These are phyloP conservation scores for Colletotrichum sidae DNA, from an alignment of 2,329 filamentous ascomycete species.

Conservation along the genomic window DNA sequence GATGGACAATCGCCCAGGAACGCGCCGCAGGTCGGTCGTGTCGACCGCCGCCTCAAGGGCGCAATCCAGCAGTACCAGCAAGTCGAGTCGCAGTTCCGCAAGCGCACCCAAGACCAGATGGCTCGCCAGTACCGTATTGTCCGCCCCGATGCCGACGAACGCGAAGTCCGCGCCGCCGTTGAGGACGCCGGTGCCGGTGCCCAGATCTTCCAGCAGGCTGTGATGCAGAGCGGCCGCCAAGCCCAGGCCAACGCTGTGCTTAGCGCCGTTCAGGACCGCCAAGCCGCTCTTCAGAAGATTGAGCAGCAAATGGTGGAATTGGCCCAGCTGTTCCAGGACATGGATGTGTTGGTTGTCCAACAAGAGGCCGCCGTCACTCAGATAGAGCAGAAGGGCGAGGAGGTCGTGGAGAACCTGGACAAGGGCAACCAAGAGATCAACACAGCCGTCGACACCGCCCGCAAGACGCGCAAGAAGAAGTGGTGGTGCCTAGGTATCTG, in stretches of 20 bases:
- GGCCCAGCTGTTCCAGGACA: constrained; percentile 87
- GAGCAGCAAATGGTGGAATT: constrained; percentile 91
- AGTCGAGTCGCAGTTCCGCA: constrained; percentile 83
- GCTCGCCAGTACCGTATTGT: constrained; percentile 92
- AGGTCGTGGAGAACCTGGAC: constrained; percentile 85
- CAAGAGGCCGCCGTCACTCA: constrained; percentile 84
- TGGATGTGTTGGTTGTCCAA: constrained; percentile 86
- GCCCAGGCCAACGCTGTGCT: constrained; percentile 85
- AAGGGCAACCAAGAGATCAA: constrained; percentile 88
- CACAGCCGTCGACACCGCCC: constrained; percentile 84
- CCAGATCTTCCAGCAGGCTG: constrained; percentile 89
- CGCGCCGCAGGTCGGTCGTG: constrained; percentile 81
- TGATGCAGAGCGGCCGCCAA: constrained; percentile 83
- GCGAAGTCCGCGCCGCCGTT: constrained; percentile 82
- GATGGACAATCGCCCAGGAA: constrained; percentile 81
- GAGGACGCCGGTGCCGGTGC: constrained; percentile 74
- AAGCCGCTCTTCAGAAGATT: constrained; percentile 91
- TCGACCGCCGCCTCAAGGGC: constrained; percentile 82
- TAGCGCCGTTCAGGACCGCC: constrained; percentile 83
- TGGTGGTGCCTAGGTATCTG: constrained; percentile 91
- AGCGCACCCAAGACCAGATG: constrained; percentile 84
- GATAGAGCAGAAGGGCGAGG: constrained; percentile 89
- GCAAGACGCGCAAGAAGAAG: constrained; percentile 90
- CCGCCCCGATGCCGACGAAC: constrained; percentile 80
- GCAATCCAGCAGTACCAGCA: constrained; percentile 86